phyloP scores from a whole-genome alignment of 2,329 filamentous ascomycete species.

The Venturiaceae sp. region DNA sequence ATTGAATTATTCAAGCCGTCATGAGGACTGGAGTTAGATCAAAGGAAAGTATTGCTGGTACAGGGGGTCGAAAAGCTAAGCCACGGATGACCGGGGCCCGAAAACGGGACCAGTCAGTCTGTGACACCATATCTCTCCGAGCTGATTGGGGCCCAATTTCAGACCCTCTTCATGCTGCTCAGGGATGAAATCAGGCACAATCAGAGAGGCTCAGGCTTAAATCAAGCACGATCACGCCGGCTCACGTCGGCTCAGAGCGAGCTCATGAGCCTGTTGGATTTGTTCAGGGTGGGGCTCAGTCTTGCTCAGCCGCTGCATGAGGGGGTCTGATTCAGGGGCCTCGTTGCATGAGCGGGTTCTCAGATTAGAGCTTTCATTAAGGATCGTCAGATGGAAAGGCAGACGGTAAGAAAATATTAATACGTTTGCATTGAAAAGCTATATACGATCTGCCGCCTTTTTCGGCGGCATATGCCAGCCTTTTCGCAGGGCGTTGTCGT shows the following conservation, averaged over 20 bases:
- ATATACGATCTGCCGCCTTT: conserved; percentile 1
- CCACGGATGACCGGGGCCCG: conserved; percentile 12
- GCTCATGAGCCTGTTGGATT: too few species aligned
- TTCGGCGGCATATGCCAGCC: neutral
- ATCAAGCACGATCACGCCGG: too few species aligned
- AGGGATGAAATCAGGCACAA: too few species aligned
- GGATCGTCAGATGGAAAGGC: conserved; percentile 1
- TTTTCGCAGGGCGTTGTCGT: too few species aligned
- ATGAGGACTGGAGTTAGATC: conserved; percentile 13
- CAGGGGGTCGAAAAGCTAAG: conserved; percentile 14
- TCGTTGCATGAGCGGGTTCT: neutral
- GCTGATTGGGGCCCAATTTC: conserved; percentile 14
- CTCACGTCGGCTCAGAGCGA: conserved; percentile 9
- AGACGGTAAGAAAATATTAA: conserved; percentile 2
- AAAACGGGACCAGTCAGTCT: conserved; percentile 14
- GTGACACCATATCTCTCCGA: conserved; percentile 11
- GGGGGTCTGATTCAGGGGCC: conserved; percentile 1
- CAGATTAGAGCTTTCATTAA: neutral
- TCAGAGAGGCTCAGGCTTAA: too few species aligned
- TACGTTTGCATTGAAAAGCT: neutral
- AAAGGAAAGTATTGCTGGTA: conserved; percentile 15
- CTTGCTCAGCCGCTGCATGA: neutral
- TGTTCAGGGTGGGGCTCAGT: neutral
- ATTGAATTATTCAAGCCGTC: conserved; percentile 12
- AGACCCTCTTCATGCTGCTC: too few species aligned